Conservation (phyloP, 1,139 yeast genomes). For the Pichia sp. region DNA sequence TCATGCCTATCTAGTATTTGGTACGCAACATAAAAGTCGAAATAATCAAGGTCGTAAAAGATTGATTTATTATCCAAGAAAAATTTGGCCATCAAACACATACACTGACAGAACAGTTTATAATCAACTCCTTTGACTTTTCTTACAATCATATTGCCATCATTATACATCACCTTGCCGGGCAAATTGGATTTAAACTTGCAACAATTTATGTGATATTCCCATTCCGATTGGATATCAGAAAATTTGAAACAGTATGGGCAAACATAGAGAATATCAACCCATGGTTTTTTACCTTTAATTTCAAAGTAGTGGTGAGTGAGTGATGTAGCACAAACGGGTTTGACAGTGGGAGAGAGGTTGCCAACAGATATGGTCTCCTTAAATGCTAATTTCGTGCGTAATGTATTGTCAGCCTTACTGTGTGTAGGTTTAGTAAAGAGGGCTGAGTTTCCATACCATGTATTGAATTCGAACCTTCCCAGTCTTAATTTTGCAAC, state of each 20-base stretch:
- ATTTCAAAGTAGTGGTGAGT: constrained; percentile 1
- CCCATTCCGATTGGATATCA: constrained; percentile 31
- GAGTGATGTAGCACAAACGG: background rate
- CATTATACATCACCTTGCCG: constrained; percentile 69
- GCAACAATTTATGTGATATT: constrained; percentile 38
- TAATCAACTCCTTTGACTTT: constrained; percentile 63
- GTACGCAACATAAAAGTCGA: constrained; percentile 74
- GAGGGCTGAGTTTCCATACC: constrained; percentile 85
- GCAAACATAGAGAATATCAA: constrained; percentile 66
- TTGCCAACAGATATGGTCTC: constrained; percentile 16
- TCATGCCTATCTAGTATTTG: constrained; percentile 39
- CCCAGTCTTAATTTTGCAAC: constrained; percentile 66
- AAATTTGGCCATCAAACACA: constrained; percentile 80
- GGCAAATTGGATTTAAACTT: constrained; percentile 42
- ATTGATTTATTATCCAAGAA: constrained; percentile 91
- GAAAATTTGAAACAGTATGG: constrained; percentile 82
- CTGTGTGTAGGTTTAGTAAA: constrained; percentile 34
- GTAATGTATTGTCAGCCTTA: background rate
- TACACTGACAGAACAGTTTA: constrained; percentile 70
- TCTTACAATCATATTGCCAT: constrained; percentile 51
- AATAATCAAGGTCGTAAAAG: constrained; percentile 71
- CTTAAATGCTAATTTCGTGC: constrained; percentile 11
- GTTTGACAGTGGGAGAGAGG: background rate
- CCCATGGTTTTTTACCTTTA: constrained; percentile 38
- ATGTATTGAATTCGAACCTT: constrained; percentile 59